A percentile compares a stretch with the other conserved stretches of the same genome.
These are phyloP conservation scores for Gastrodia elata DNA, from an alignment of 106 monocot species.

Conservation along the genomic window DNA sequence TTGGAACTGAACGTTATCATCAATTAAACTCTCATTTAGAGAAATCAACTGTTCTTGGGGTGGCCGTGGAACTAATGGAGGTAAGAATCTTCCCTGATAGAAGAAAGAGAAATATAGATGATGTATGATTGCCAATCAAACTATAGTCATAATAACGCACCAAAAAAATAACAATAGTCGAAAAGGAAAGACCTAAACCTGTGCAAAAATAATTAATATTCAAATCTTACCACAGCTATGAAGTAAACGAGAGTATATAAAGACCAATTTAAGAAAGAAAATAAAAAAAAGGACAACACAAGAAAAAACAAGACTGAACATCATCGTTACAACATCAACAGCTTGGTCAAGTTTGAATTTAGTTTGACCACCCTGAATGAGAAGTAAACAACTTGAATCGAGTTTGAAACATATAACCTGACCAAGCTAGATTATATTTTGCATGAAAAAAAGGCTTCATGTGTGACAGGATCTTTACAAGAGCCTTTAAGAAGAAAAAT, in stretches of 20 bases:
- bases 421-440: too few species aligned
- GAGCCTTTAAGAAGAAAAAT: too few species aligned
- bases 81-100: constrained; percentile 6
- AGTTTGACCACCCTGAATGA: too few species aligned
- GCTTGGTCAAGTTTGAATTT: too few species aligned
- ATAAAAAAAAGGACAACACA: background rate
- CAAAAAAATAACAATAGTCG: background rate
- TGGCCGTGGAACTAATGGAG: background rate
- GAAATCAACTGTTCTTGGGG: background rate
- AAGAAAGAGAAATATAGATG: background rate
- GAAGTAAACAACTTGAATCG: background rate
- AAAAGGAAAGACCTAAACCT: background rate
- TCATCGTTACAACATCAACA: background rate
- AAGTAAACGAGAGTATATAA: background rate
- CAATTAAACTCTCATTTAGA: background rate
- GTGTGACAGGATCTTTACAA: too few species aligned
- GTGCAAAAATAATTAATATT: background rate
- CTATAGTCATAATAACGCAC: background rate
- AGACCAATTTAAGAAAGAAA: background rate
- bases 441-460: too few species aligned
- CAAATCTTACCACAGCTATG: background rate
- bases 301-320: background rate
- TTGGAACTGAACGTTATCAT: background rate
- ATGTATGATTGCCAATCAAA: background rate
- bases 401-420: background rate